Conservation (phyloP, 768 basidiomycete genomes). For the Pleurotus sapidus region DNA sequence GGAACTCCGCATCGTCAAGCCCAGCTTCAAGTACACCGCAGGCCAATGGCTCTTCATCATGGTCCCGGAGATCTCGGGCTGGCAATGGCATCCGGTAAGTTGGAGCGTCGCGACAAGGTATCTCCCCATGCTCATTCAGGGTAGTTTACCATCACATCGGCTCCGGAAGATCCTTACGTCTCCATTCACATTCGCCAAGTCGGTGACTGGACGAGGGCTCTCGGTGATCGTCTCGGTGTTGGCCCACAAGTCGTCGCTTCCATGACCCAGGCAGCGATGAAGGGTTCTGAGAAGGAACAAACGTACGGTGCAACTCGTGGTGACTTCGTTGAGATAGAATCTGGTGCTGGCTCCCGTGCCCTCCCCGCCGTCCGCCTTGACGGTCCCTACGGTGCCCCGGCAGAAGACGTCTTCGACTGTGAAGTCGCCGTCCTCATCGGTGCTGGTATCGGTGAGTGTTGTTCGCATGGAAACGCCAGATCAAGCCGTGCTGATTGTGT, state of each 20-base stretch:
- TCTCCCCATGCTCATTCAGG: constrained; percentile 7
- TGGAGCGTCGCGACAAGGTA: neutral
- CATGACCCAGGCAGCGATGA: constrained; percentile 79
- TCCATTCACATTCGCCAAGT: constrained; percentile 93
- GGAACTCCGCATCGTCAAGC: constrained; percentile 91
- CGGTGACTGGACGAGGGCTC: constrained; percentile 80
- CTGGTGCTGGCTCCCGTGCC: constrained; percentile 38
- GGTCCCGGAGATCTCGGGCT: constrained; percentile 78
- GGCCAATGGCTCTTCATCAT: constrained; percentile 93
- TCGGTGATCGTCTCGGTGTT: constrained; percentile 85
- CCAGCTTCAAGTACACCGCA: constrained; percentile 86
- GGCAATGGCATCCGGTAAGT: constrained; percentile 95
- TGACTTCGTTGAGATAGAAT: constrained; percentile 79
- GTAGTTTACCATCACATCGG: constrained; percentile 93
- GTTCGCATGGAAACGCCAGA: neutral
- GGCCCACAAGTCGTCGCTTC: constrained; percentile 73
- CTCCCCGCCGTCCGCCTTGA: constrained; percentile 79
- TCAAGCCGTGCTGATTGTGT: constrained; percentile 3
- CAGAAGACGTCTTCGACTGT: constrained; percentile 84
- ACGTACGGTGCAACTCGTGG: constrained; percentile 52
- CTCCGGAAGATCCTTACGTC: constrained; percentile 91
- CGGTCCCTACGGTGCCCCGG: constrained; percentile 91
- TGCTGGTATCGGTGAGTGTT: constrained; percentile 79
- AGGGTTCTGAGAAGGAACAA: constrained; percentile 65
- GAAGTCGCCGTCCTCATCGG: constrained; percentile 92